Evolutionary conservation across 495 filamentous ascomycete genomes (phyloP).

Genomic region (Parmelia sp.): DNA sequence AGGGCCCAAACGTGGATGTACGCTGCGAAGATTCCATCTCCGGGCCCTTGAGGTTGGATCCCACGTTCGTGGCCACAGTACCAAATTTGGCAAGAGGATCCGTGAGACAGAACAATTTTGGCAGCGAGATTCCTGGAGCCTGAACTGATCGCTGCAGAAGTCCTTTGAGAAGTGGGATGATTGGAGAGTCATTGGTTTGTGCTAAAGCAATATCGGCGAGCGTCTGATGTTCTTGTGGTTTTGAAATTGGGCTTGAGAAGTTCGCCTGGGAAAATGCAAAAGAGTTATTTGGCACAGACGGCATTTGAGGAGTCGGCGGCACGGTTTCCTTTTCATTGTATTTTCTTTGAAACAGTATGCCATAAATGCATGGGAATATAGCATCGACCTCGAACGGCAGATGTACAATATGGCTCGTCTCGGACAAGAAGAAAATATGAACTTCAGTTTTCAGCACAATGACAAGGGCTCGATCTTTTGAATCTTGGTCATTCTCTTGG

Average conservation of each 20-base stretch:
- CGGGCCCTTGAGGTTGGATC: slow-evolving; percentile 12
- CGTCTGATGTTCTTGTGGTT: slow-evolving; percentile 10
- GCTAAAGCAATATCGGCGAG: slow-evolving; percentile 7
- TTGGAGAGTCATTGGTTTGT: slow-evolving; percentile 29
- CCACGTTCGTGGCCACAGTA: slow-evolving; percentile 57
- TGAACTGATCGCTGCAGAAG: slow-evolving; percentile 32
- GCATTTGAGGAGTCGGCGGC: slow-evolving; percentile 31
- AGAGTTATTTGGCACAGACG: slow-evolving; percentile 64
- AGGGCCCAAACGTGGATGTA: slow-evolving; percentile 40
- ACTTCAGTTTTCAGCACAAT: slow-evolving; percentile 89
- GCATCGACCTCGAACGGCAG: slow-evolving; percentile 90
- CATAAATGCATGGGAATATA: slow-evolving; percentile 73
- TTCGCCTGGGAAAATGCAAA: slow-evolving; percentile 58
- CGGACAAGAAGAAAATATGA: slow-evolving; percentile 86
- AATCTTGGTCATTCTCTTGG: neutral
- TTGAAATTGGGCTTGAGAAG: slow-evolving; percentile 9
- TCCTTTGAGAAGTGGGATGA: slow-evolving; percentile 28
- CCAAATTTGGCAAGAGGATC: slow-evolving; percentile 86
- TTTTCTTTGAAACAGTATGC: slow-evolving; percentile 79
- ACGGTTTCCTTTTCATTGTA: slow-evolving; percentile 35
- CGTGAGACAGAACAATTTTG: slow-evolving; percentile 75
- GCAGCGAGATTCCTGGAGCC: slow-evolving; percentile 57
- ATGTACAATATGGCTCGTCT: slow-evolving; percentile 82
- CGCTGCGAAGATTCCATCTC: slow-evolving; percentile 22
- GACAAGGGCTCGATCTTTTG: slow-evolving; percentile 58